Conservation (phyloP, 352 stramenopile species). For the Blastocystis sp. region DNA sequence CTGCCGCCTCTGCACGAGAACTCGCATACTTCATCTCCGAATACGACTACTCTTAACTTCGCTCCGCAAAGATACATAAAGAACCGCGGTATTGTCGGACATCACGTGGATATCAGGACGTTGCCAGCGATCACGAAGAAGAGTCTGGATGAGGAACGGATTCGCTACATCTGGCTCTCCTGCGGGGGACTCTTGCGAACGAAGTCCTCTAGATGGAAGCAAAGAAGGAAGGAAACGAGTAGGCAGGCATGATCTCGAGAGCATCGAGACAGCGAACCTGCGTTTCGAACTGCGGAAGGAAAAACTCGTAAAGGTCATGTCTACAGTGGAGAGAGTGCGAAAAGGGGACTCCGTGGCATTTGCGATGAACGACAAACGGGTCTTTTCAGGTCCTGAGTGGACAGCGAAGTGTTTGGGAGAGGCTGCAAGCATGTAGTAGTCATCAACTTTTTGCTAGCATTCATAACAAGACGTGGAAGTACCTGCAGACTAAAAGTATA, state of each 20-base stretch:
- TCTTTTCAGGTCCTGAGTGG: background rate
- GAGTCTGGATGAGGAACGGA: background rate
- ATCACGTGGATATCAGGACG: background rate
- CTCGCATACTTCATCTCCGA: background rate
- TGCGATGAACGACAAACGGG: background rate
- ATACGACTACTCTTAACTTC: background rate
- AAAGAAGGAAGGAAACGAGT: background rate
- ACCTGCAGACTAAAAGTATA: constrained; percentile 3
- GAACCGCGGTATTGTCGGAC: constrained; percentile 11
- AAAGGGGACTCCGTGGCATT: background rate
- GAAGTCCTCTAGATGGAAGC: background rate
- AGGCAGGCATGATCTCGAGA: constrained; percentile 16
- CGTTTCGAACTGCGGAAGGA: constrained; percentile 10
- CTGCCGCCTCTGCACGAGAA: background rate
- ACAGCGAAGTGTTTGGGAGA: constrained; percentile 17
- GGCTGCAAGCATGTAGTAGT: background rate
- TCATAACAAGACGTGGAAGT: background rate
- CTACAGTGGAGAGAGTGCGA: background rate
- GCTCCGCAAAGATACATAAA: background rate
- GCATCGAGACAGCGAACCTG: background rate
- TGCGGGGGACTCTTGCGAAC: background rate
- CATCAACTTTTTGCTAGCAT: background rate
- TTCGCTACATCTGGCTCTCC: background rate
- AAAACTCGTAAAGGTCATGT: constrained; percentile 20
- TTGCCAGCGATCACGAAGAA: background rate